Base-by-base conservation (phyloP, 1,284 basidiomycete genomes). In the Rhodotorula sp. region DNA sequence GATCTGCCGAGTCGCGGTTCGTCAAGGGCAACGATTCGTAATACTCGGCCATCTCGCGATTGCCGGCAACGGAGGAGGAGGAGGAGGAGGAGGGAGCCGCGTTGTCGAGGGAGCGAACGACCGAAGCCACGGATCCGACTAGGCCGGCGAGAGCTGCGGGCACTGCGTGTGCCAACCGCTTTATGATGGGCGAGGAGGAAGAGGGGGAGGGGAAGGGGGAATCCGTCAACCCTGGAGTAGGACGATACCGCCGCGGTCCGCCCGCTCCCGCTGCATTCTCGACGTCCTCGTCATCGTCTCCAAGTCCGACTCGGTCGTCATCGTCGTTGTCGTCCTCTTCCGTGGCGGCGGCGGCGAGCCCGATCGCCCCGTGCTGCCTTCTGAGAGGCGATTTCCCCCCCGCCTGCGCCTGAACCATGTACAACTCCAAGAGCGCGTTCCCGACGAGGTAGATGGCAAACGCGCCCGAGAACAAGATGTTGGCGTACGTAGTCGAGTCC, bases 381-480 rank as follows among this genome's bases (percentile, higher is more conserved):
- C 14, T 26, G 23, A 5, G 26, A 21, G 23, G n/a, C 52, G 23
- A n/a, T 26, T 8, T 54, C 23, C 52, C 23, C 52, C 18, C 10
- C 50, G 19, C 23, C 50, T n/a, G 56, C n/a, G 49, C 54, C 49
- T 66, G 65, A 16, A 34, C 21, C 43, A 72, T 78, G 80, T 87
- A 89, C 16, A 88, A 82, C 67, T 86, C 82, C 68, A 89, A 82
- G 61, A 89, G 83, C 69, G 85, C 82, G 49, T 86, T 83, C 58
- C 89, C 87, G 76, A 90, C 85, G 18, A 89, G 84, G 80, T 93
- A 93, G 61, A 93, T 80, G 60, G 91, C 74, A 83, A 93, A 79
- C 19, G 74, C 48, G 15, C 66, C 62, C 15, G 62, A 66, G 45
- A 71, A 78, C 47, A 64, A 43, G 23, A 63, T 63, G 78, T 95